phyloP scores from a whole-genome alignment of 148 eudicot genomes.

The Silene latifolia region DNA sequence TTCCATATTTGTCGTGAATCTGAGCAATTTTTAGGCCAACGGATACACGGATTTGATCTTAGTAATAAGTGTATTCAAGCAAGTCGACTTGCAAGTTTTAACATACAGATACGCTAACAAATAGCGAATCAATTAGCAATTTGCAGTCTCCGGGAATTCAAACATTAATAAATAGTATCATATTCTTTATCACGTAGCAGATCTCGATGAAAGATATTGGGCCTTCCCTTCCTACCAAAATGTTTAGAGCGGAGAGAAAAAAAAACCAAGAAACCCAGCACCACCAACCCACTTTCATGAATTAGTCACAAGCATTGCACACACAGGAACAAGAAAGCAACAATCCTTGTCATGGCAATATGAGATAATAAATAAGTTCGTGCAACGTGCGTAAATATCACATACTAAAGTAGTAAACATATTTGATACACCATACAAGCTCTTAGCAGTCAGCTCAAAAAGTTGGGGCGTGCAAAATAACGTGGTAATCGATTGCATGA shows the following conservation, averaged over 20 bases:
- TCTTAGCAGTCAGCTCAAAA: not conserved
- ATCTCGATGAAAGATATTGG: not conserved
- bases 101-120: not conserved
- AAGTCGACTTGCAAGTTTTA: not conserved
- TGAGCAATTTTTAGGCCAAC: not conserved
- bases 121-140: too few relatives aligned
- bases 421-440: not conserved
- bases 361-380: not conserved
- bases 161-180: not conserved
- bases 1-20: not conserved
- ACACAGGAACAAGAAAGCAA: not conserved
- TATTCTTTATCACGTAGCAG: not conserved
- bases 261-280: not conserved
- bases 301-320: not conserved
- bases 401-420: too few relatives aligned
- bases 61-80: not conserved
- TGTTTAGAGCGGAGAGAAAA: not conserved
- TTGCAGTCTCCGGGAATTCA: not conserved
- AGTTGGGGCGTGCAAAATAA: conserved; percentile 1
- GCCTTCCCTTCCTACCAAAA: not conserved
- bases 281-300: not conserved
- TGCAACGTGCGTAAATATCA: too few relatives aligned
- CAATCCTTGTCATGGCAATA: not conserved
- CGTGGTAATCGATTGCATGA: conserved; percentile 15
- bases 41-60: not conserved